Evolutionary conservation across 768 basidiomycete genomes (phyloP), one percentile per base, ranked within the genome.

Genomic region (Tylopilus felleus): DNA sequence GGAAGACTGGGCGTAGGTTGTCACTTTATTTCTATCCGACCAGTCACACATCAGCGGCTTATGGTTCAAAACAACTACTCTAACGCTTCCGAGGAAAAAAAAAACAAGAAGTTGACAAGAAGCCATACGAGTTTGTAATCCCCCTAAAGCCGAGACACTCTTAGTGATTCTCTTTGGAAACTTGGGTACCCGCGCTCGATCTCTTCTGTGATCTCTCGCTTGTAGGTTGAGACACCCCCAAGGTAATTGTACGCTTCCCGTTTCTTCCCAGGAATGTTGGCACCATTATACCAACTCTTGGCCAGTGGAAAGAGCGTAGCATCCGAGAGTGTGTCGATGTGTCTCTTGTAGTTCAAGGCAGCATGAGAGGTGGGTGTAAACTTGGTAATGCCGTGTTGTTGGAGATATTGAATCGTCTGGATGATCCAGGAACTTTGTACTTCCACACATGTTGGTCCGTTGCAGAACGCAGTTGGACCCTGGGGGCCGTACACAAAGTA

Each of bases 401-500:
- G 43, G 8, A 58, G 47, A 27, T 58, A 58, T 3, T 52, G n/a
- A 21, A 62, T 58, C 38, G 62, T 62, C 5, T 47, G 36, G 6
- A 56, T 16, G 14, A 63, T 17, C 61, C 54, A 63, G 5, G 47
- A 16, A 0, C 51, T 42, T 35, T 55, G 49, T 1, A 61, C 8
- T 38, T 64, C 41, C 14, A 48, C 8, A 35, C 53, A 64, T 12
- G 56, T 56, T 2, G 59, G 55, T 1, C 45, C 62, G 5, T 53
- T 57, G 22, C 47, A 57, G 17, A 47, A 36, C 3, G 46, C 47
- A 1, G 25, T 27, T 7, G 61, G 61, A 10, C 52, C 54, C 2
- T 59, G 57, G 0, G 61, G 53, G 21, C 57, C 57, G 8, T 63
- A 29, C 22, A 51, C 51, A 22, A 60, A 56, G 40, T 35, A 63